Conservation (phyloP, 805 yeast genomes). For the Kregervanrija delftensis region DNA sequence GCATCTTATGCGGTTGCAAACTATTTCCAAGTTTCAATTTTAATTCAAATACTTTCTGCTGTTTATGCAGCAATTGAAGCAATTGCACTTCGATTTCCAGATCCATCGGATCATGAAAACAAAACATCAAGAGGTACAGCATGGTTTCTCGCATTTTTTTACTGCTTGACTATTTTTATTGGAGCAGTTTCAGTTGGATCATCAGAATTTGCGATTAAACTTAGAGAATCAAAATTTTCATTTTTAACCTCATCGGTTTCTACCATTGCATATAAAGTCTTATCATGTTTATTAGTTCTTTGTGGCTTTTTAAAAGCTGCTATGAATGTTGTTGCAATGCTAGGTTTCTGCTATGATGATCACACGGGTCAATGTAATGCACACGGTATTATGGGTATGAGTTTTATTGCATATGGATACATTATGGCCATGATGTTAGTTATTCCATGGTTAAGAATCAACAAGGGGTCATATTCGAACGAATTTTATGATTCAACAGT, state of each 20-base stretch:
- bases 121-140: constrained; percentile 60
- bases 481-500: constrained; percentile 78
- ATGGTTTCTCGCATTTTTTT: constrained; percentile 49
- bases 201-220: constrained; percentile 23
- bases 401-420: constrained; percentile 77
- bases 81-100: constrained; percentile 54
- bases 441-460: constrained; percentile 66
- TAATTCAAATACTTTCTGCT: constrained; percentile 40
- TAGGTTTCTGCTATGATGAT: constrained; percentile 78
- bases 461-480: constrained; percentile 51
- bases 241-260: constrained; percentile 33
- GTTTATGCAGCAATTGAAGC: constrained; percentile 52
- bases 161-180: constrained; percentile 40
- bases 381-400: constrained; percentile 94
- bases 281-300: constrained; percentile 40
- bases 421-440: constrained; percentile 58
- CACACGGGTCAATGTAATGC: constrained; percentile 96
- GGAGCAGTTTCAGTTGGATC: constrained; percentile 54
- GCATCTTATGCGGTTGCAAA: constrained; percentile 51
- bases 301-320: constrained; percentile 77
- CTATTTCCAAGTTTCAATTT: constrained; percentile 35
- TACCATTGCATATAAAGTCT: constrained; percentile 32
- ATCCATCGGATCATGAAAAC: constrained; percentile 59
- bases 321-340: constrained; percentile 74
- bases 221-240: constrained; percentile 29